A percentile compares a stretch with the other conserved stretches of the same genome.
Conservation (phyloP, 768 basidiomycete genomes). For the Boletales sp. region DNA sequence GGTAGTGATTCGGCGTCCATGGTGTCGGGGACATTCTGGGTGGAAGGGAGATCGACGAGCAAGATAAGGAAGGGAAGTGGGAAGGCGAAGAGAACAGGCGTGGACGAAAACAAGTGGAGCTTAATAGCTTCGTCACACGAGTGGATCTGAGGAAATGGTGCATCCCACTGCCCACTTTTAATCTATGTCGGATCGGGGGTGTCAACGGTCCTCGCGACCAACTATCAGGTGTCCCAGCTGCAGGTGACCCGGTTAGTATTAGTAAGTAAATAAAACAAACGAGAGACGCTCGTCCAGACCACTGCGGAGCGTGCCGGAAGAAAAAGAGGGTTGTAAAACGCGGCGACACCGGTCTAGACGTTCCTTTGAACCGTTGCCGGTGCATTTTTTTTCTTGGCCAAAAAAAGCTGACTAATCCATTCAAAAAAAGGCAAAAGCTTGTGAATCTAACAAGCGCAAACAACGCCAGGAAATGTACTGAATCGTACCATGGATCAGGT, state of each 20-base stretch:
- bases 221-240: not conserved
- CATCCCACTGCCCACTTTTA: slow-evolving; percentile 12
- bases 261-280: not conserved
- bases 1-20: slow-evolving; percentile 62
- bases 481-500: slow-evolving; percentile 28
- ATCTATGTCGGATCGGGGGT: slow-evolving; percentile 28
- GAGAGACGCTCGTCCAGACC: slow-evolving; percentile 3
- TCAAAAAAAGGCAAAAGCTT: slow-evolving; percentile 11
- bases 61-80: not conserved
- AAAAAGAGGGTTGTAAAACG: not conserved
- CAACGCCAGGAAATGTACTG: slow-evolving; percentile 13
- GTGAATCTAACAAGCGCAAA: slow-evolving; percentile 27
- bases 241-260: slow-evolving; percentile 3
- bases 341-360: slow-evolving; percentile 9
- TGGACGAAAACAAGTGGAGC: slow-evolving; percentile 10
- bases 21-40: slow-evolving; percentile 37
- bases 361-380: not conserved
- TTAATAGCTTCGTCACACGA: slow-evolving; percentile 17
- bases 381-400: too few species aligned
- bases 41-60: slow-evolving; percentile 8
- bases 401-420: too few species aligned
- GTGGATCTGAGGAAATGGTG: slow-evolving; percentile 6
- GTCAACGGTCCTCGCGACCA: slow-evolving; percentile 25
- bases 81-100: slow-evolving; percentile 5
- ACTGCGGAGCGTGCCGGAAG: not conserved